Evolutionary conservation across 371 early-diverging fungal species (phyloP).

Genomic region (Dinochytrium kinnereticum): DNA sequence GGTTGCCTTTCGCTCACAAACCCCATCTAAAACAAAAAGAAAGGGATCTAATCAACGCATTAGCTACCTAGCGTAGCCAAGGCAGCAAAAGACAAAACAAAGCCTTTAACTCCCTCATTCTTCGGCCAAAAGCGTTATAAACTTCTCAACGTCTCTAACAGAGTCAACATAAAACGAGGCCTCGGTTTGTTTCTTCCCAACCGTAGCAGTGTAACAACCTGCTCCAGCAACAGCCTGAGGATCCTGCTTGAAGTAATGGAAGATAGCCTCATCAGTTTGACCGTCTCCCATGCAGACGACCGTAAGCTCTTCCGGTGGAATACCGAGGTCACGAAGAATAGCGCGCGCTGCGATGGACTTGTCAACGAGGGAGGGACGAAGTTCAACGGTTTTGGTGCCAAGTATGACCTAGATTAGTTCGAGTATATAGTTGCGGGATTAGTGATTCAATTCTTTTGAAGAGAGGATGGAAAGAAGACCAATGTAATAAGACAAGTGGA

Average conservation of each 20-base stretch:
- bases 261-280: slow-evolving; percentile 92
- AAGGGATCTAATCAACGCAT: no score
- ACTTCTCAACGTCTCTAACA: slow-evolving; percentile 46
- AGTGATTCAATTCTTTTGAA: no score
- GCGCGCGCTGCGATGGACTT: slow-evolving; percentile 85
- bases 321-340: slow-evolving; percentile 79
- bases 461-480: no score
- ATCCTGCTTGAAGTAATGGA: slow-evolving; percentile 65
- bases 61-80: no score
- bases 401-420: slow-evolving; percentile 82
- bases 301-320: slow-evolving; percentile 65
- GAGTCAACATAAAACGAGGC: slow-evolving; percentile 83
- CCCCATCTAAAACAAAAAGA: no score
- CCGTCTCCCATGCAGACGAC: slow-evolving; percentile 91
- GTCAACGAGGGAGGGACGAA: slow-evolving; percentile 90
- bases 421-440: no score
- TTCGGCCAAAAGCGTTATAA: slow-evolving; percentile 6
- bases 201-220: slow-evolving; percentile 78
- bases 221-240: neutral
- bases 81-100: no score
- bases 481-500: slow-evolving; percentile 11
- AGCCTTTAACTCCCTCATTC: no score
- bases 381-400: slow-evolving; percentile 93
- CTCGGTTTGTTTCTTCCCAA: slow-evolving; percentile 95
- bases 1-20: no score